Evolutionary conservation across 305 asterid species (phyloP), one percentile per base, ranked within the genome.

Genomic region (Withania somnifera): DNA sequence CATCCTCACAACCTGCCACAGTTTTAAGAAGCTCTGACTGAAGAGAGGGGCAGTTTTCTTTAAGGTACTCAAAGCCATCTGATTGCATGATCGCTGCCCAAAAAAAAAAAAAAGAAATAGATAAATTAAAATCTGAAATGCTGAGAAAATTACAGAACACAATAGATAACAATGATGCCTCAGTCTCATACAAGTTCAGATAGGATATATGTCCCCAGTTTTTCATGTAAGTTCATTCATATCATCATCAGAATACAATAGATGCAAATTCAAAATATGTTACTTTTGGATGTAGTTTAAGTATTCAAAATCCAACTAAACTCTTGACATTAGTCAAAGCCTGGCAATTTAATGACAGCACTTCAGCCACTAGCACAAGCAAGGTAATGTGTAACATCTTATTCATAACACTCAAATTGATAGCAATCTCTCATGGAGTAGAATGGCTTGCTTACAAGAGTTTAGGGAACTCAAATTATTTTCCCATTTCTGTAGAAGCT

Each of bases 1-100:
- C 98, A 85, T 93, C 98, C 50, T 94, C 99, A 53, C 97, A 94
- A 66, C 99, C 99, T 52, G 98, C 99, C 82, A 96, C 98, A 5
- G 94, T 93, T 90, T 94, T 96, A 92, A 94, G 85, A 68, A 96
- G 88, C 88, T 96, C 98, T 0, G 99, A 94, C 88, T 96, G 99
- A 76, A 96, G 90, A 77, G 89, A 85, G 7, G 98, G 92, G 88
- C 88, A 87, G 67, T 88, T 90, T 82, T 94, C 99, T 86, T 90
- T 96, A 7, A 96, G 97, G 85, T 92, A 89, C 76, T 91, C 93
- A 57, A 94, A 94, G 19, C 98, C 98, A 90, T 93, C 98, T 2
- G 98, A 87, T 54, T 94, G 97, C 97, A 96, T 92, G 11, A 96
- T 97, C 87, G 97, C 99, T 96, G 97, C 91, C 87, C 60, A 11